Percentiles rank a stretch among this genome's conserved stretches.
Conservation (phyloP, 2,329 filamentous ascomycete genomes). For the Ophiocordyceps polyrhachis-furcata region DNA sequence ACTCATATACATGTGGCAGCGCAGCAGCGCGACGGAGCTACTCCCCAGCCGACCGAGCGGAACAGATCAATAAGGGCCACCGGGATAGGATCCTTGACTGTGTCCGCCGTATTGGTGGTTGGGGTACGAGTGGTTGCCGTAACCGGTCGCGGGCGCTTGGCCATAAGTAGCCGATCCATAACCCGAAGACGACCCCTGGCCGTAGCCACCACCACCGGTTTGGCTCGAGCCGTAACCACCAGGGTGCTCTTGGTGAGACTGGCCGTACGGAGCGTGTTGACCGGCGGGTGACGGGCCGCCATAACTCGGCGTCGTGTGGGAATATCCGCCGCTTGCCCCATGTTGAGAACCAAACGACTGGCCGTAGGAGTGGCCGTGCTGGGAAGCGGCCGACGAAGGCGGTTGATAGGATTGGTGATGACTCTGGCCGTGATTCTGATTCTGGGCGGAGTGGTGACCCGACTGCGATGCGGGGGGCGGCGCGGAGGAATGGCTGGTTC, state of each 20-base stretch:
- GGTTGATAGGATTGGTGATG: constrained; percentile 8
- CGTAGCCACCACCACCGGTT: constrained; percentile 1
- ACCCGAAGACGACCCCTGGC: neutral
- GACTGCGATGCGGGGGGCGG: constrained; percentile 10
- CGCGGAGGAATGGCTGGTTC: constrained; percentile 9
- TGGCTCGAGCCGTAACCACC: constrained; percentile 1
- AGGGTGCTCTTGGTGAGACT: constrained; percentile 3
- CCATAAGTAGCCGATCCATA: constrained; percentile 2
- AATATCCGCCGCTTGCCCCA: constrained; percentile 5
- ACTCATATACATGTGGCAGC: neutral
- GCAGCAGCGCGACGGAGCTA: neutral
- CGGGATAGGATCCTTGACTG: constrained; percentile 7
- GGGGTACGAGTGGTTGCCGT: constrained; percentile 8
- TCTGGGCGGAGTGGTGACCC: constrained; percentile 8
- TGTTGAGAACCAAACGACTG: constrained; percentile 8
- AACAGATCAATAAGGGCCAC: constrained; percentile 4
- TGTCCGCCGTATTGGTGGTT: constrained; percentile 11
- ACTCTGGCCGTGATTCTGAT: constrained; percentile 4
- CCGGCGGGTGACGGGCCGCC: constrained; percentile 4
- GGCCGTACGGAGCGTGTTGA: constrained; percentile 3
- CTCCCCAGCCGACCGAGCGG: neutral
- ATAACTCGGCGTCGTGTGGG: constrained; percentile 7
- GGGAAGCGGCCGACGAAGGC: constrained; percentile 3
- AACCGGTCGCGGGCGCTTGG: constrained; percentile 2
- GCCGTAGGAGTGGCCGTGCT: constrained; percentile 6